Evolutionary conservation across 1,139 yeast species (phyloP).

Genomic region (Diutina ranongensis): DNA sequence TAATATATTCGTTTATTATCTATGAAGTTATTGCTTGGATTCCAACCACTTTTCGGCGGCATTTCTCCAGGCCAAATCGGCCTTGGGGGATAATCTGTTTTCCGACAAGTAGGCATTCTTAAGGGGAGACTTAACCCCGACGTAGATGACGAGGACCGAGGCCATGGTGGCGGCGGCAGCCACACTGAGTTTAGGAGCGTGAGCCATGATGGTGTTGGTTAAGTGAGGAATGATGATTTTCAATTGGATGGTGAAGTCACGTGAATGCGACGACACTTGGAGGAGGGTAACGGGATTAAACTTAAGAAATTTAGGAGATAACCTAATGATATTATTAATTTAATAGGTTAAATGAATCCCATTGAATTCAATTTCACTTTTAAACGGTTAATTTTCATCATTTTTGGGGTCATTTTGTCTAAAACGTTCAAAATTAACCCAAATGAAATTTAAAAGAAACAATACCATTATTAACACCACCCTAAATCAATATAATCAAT

Average conservation of each 20-base stretch:
- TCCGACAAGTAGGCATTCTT: slow-evolving; percentile 33
- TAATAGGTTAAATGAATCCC: not conserved
- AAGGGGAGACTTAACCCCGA: slow-evolving; percentile 31
- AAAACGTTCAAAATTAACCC: not conserved
- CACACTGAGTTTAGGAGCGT: slow-evolving; percentile 30
- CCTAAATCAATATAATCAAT: not conserved
- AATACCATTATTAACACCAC: not conserved
- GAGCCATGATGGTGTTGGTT: slow-evolving; percentile 21
- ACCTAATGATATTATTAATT: too few species aligned
- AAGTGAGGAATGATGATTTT: not conserved
- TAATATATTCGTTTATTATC: not conserved
- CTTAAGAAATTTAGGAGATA: not conserved
- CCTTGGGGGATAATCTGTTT: slow-evolving; percentile 37
- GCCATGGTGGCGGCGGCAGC: slow-evolving; percentile 36
- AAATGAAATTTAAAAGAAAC: not conserved
- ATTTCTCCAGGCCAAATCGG: slow-evolving; percentile 42
- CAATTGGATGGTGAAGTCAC: not conserved
- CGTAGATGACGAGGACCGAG: slow-evolving; percentile 31
- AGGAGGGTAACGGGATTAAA: not conserved
- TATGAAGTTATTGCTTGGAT: slow-evolving; percentile 2
- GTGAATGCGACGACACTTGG: not conserved
- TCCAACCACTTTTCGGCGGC: slow-evolving; percentile 38
- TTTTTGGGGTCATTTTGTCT: too few species aligned
- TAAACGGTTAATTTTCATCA: too few species aligned
- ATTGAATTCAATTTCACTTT: too few species aligned